Conservation (phyloP, 1,284 basidiomycete species). For the Heterobasidion parviporum region DNA sequence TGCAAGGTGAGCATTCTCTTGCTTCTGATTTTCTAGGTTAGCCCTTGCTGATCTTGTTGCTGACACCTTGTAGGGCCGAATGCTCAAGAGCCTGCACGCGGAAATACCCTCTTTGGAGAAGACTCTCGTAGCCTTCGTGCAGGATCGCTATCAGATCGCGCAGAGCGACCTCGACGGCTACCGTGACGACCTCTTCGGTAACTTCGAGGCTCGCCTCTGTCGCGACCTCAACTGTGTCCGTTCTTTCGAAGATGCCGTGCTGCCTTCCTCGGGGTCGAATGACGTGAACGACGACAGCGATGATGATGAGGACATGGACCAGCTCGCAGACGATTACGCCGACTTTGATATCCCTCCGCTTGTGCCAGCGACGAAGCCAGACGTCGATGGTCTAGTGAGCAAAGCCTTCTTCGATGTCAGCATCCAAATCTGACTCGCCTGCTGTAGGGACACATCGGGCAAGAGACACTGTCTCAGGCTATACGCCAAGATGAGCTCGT, state of each 20-base stretch:
- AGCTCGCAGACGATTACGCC: background rate
- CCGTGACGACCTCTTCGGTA: slow-evolving; percentile 9
- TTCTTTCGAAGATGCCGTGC: background rate
- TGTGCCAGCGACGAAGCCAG: background rate
- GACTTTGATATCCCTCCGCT: slow-evolving; percentile 8
- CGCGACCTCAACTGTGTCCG: slow-evolving; percentile 3
- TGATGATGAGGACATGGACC: background rate
- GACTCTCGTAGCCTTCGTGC: slow-evolving; percentile 32
- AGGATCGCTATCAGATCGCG: slow-evolving; percentile 40
- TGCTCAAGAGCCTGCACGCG: slow-evolving; percentile 47
- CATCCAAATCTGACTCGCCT: background rate
- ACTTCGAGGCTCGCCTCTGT: slow-evolving; percentile 7
- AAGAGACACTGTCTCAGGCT: slow-evolving; percentile 59
- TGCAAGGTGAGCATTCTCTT: slow-evolving; percentile 42
- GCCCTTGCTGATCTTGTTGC: background rate
- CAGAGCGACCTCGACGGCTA: slow-evolving; percentile 26
- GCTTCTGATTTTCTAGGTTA: background rate
- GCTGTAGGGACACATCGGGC: slow-evolving; percentile 48
- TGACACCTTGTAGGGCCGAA: slow-evolving; percentile 40
- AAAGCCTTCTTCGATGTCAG: background rate
- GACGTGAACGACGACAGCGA: background rate
- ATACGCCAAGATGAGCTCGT: slow-evolving; percentile 60
- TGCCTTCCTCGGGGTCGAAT: background rate
- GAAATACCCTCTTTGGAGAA: slow-evolving; percentile 31
- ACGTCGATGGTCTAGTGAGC: background rate